These are phyloP conservation scores for Neocallimastix lanati DNA, from an alignment of 192 early-diverging fungal genomes.

Conservation along the genomic window DNA sequence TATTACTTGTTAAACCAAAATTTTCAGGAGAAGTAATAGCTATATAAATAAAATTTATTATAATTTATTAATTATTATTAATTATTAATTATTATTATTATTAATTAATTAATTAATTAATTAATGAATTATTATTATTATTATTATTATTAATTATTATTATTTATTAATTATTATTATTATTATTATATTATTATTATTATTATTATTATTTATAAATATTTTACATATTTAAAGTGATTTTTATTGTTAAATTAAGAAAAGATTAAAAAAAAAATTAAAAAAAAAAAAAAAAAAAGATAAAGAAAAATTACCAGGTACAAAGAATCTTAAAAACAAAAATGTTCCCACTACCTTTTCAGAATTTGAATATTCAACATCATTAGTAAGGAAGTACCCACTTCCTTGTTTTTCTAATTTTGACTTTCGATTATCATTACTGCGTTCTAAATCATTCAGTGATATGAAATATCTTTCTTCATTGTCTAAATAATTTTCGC, in stretches of 20 bases:
- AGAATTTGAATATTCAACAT: not conserved
- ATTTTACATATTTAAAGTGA: too few species aligned
- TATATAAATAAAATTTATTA: not conserved
- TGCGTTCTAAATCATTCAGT: not conserved
- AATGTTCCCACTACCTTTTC: constrained; percentile 54
- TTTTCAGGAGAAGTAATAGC: constrained; percentile 29
- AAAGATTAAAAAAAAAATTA: too few species aligned
- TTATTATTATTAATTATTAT: not conserved
- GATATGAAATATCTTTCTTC: not conserved
- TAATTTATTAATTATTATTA: not conserved
- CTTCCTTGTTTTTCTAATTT: not conserved
- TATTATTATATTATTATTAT: not conserved
- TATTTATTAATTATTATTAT: not conserved
- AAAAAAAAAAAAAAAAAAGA: too few species aligned
- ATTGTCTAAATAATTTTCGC: not conserved
- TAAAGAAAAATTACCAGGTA: constrained; percentile 31
- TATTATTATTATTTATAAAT: not conserved
- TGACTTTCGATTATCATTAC: not conserved
- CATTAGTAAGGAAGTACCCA: not conserved
- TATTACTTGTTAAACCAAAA: constrained; percentile 21
- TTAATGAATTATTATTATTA: not conserved
- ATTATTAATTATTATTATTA: not conserved
- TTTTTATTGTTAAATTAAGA: too few species aligned
- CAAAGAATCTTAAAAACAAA: constrained; percentile 31
- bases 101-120: not conserved